Base-by-base conservation (phyloP, 345 rosid species). In the Microcos paniculata region DNA sequence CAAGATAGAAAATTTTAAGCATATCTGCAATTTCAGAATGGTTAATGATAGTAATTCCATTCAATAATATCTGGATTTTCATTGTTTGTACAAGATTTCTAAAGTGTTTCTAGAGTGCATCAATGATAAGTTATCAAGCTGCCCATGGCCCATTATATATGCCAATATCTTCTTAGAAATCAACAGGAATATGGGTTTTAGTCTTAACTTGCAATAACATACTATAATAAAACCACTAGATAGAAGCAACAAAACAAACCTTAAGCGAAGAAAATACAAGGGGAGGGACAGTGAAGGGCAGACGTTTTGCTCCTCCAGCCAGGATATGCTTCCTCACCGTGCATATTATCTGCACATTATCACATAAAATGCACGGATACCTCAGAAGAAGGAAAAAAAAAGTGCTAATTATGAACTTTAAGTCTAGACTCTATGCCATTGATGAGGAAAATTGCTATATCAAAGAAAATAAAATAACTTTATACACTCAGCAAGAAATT, bases 241-340 rank as follows among this genome's bases (percentile, higher is more conserved):
- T 3, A 71, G 69, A 28, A 76, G 21, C 40, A 42, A 71, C 6
- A 73, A 72, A 76, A 59, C 90, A 82, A 74, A 96, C 99, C 98
- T 75, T 66, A 40, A 75, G 71, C 0, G 71, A 75, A 23, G 95
- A 89, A 80, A 93, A 89, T 61, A 92, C 92, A 84, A 96, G 94
- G 19, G 99, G 94, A 79, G 99, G 97, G 87, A 94, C 85, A 70
- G 98, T 96, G 84, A 86, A 96, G 63, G 95, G 90, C 23, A 96
- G 86, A 52, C 94, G 97, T 82, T 82, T 96, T 75, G 95, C 93
- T 72, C 99, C 99, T 76, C 98, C 99, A 53, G 87, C 85, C 83
- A 96, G 85, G 75, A 96, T 85, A 84, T 92, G 92, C 85, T 89
- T 89, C 90, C 85, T 92, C 82, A 96, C 90, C 4, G 84, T 79